These are phyloP conservation scores for Phellinidium pouzarii DNA, from an alignment of 1,284 basidiomycete species.

Conservation along the genomic window DNA sequence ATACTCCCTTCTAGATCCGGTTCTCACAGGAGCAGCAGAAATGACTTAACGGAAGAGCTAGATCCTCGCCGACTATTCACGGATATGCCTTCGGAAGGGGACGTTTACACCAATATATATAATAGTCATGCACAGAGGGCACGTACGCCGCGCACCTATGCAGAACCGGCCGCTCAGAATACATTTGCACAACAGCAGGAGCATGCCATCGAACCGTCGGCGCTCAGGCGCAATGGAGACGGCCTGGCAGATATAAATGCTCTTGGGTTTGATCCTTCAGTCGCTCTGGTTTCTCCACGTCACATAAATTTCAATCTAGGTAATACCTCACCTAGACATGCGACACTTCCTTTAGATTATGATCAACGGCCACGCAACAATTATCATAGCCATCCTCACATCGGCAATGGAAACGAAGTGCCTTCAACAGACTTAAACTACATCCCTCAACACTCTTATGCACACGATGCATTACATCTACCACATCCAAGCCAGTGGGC, in stretches of 20 bases:
- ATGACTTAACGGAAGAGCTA: conserved; percentile 4
- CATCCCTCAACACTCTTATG: background rate
- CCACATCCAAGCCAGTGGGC: conserved; percentile 10
- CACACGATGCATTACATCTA: background rate
- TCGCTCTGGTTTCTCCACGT: conserved; percentile 1
- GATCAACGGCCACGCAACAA: background rate
- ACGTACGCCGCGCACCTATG: background rate
- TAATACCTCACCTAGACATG: conserved; percentile 4
- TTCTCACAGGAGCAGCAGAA: conserved; percentile 4
- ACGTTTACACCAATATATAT: conserved; percentile 1
- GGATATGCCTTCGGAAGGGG: conserved; percentile 6
- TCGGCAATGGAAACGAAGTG: background rate
- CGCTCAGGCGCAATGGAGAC: background rate
- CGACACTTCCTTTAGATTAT: background rate
- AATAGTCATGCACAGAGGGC: background rate
- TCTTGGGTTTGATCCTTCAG: background rate
- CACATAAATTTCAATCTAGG: background rate
- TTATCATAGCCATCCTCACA: background rate
- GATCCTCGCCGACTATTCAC: conserved; percentile 8
- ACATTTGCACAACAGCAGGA: background rate
- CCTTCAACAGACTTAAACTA: background rate
- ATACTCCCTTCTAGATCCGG: background rate
- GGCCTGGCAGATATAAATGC: background rate
- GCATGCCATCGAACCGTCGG: background rate
- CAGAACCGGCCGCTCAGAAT: conserved; percentile 1